These are phyloP conservation scores for Botrytis medusae DNA, from an alignment of 2,329 filamentous ascomycete species.

Conservation along the genomic window DNA sequence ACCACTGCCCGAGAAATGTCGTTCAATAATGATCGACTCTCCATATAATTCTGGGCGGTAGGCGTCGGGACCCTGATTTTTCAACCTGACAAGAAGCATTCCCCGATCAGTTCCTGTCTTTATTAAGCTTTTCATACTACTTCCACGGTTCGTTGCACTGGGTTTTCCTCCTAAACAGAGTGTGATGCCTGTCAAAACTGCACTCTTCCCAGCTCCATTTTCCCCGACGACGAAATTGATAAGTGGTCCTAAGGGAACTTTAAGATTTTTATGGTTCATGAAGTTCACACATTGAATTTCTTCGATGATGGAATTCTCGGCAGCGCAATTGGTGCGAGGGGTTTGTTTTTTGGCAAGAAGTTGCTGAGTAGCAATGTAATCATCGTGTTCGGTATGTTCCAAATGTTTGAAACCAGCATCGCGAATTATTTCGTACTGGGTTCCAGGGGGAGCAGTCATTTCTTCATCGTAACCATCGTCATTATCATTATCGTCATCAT, in stretches of 20 bases:
- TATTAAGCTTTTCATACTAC: slow-evolving; percentile 85
- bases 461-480: slow-evolving; percentile 32
- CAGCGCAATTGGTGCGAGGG: slow-evolving; percentile 67
- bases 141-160: slow-evolving; percentile 86
- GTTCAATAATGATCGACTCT: slow-evolving; percentile 83
- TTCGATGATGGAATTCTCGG: slow-evolving; percentile 85
- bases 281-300: slow-evolving; percentile 87
- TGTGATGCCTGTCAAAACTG: slow-evolving; percentile 87
- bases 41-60: slow-evolving; percentile 84
- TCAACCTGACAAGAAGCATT: slow-evolving; percentile 78
- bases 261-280: slow-evolving; percentile 87
- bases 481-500: slow-evolving; percentile 38
- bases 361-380: slow-evolving; percentile 61
- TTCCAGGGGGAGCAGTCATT: slow-evolving; percentile 43
- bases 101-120: slow-evolving; percentile 82
- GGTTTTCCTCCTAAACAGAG: slow-evolving; percentile 95
- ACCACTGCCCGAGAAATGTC: slow-evolving; percentile 70
- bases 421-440: slow-evolving; percentile 62
- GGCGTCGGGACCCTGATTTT: slow-evolving; percentile 82
- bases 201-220: slow-evolving; percentile 97
- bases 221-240: slow-evolving; percentile 99
- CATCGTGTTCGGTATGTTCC: slow-evolving; percentile 56
- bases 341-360: slow-evolving; percentile 49
- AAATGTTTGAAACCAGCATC: slow-evolving; percentile 61
- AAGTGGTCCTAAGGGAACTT: slow-evolving; percentile 82